phyloP scores from a whole-genome alignment of 345 rosid species.

The Boechera retrofracta region DNA sequence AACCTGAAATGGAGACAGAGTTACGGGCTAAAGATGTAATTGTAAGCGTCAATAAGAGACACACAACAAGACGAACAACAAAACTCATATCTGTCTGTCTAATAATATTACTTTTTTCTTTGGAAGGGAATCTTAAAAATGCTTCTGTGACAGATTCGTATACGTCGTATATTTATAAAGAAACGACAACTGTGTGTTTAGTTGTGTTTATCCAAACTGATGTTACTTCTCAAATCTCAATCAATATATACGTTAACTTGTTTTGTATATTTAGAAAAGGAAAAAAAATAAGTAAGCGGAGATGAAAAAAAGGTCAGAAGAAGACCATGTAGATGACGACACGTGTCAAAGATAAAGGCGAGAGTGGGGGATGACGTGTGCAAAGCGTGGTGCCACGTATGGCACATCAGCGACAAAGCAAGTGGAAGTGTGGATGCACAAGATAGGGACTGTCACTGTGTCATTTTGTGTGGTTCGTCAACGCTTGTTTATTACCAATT shows the following conservation, averaged over 20 bases:
- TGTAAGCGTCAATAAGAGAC: slow-evolving; percentile 32
- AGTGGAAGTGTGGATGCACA: slow-evolving; percentile 45
- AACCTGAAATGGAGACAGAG: slow-evolving; percentile 41
- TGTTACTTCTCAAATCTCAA: slow-evolving; percentile 27
- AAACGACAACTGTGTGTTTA: slow-evolving; percentile 37
- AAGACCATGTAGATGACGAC: slow-evolving; percentile 21
- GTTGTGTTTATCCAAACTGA: slow-evolving; percentile 38
- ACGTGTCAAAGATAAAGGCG: slow-evolving; percentile 1
- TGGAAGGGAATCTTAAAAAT: too few relatives aligned
- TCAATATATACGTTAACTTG: slow-evolving; percentile 29
- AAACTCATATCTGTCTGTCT: slow-evolving; percentile 32
- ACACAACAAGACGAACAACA: slow-evolving; percentile 34
- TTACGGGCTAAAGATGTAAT: slow-evolving; percentile 34
- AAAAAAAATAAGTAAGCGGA: background rate
- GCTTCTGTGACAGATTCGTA: too few relatives aligned
- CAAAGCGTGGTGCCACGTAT: slow-evolving; percentile 36
- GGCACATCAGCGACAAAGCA: slow-evolving; percentile 41
- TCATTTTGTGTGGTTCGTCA: slow-evolving; percentile 25
- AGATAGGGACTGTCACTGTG: slow-evolving; percentile 26
- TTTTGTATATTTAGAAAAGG: background rate
- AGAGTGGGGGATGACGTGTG: slow-evolving; percentile 42
- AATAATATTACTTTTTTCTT: too few relatives aligned
- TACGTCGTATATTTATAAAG: slow-evolving; percentile 6
- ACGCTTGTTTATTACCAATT: background rate
- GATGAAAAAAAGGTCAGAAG: background rate